Base-by-base conservation (phyloP, 306 rosid species). In the Rosa persica region DNA sequence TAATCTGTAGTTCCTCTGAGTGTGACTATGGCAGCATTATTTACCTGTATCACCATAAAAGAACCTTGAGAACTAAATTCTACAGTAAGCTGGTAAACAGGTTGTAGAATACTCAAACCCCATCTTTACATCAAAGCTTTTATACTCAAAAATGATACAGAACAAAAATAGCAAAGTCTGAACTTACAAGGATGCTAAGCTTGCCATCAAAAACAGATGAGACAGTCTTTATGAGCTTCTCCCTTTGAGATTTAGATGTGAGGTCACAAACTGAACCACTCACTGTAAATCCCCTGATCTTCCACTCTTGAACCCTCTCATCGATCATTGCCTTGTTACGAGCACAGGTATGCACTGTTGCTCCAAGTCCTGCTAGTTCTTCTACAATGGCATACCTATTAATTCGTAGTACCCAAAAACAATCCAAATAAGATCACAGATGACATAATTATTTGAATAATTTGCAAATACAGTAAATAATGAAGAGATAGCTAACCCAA, bases 221-320 rank as follows among this genome's bases (percentile, higher is more conserved):
- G 43, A 79, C 86, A 0, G 81, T 73, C 42, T 83, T 67, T 3
- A 83, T 76, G 12, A 85, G 77, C 54, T 80, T 58, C 78, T 80
- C 82, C 51, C 89, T 72, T 67, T 83, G 84, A 43, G 69, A 52
- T 61, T 34, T 57, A 22, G 75, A 78, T 0, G 68, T 57, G 16
- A 85, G 74, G 68, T 88, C 89, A 68, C 87, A 88, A 13, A 81
- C 78, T 34, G 87, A 88, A 2, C 84, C 88, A 17, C 72, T 88
- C n/a, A 85, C 89, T 12, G 68, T 49, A 36, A 81, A 83, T 0
- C 87, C 89, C 76, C 76, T 83, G 47, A 38, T 27, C 36, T 81
- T 40, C 87, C 86, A 85, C 69, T 88, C 86, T 43, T 12, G 47
- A 43, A 43, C 47, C 47, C 47, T 43, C 10, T 43, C 51, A 42